Conservation (phyloP, 257 asterid species). For the Primulina huaijiensis region DNA sequence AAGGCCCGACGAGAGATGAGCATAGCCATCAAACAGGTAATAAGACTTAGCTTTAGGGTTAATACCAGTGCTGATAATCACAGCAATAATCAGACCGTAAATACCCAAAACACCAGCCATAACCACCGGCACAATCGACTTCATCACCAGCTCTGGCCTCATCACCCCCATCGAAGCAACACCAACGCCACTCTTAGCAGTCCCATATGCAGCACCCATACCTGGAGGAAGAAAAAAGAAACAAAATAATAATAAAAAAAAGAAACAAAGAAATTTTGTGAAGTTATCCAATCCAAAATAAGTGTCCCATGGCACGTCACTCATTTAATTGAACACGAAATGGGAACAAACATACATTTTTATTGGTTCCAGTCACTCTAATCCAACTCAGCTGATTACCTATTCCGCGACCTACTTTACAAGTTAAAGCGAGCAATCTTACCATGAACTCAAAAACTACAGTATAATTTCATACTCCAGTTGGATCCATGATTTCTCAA, state of each 20-base stretch:
- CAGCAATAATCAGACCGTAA: slow-evolving; percentile 79
- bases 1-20: slow-evolving; percentile 77
- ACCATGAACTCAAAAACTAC: not conserved
- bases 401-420: not conserved
- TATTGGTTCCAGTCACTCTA: not conserved
- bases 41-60: slow-evolving; percentile 78
- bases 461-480: not conserved
- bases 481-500: not conserved
- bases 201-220: slow-evolving; percentile 87
- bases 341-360: too few species aligned
- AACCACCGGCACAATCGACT: slow-evolving; percentile 79
- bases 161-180: slow-evolving; percentile 91
- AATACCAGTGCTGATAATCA: slow-evolving; percentile 77
- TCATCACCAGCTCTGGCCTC: slow-evolving; percentile 88
- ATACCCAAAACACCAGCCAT: slow-evolving; percentile 94
- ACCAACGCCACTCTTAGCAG: slow-evolving; percentile 86
- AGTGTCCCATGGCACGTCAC: not conserved
- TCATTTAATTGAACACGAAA: not conserved
- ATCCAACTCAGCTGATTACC: not conserved
- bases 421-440: not conserved
- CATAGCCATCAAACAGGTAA: slow-evolving; percentile 82
- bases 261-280: not conserved
- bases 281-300: not conserved
- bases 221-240: slow-evolving; percentile 35
- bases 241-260: slow-evolving; percentile 13